phyloP scores from a whole-genome alignment of 495 filamentous ascomycete species.

The Neohortaea acidophila region DNA sequence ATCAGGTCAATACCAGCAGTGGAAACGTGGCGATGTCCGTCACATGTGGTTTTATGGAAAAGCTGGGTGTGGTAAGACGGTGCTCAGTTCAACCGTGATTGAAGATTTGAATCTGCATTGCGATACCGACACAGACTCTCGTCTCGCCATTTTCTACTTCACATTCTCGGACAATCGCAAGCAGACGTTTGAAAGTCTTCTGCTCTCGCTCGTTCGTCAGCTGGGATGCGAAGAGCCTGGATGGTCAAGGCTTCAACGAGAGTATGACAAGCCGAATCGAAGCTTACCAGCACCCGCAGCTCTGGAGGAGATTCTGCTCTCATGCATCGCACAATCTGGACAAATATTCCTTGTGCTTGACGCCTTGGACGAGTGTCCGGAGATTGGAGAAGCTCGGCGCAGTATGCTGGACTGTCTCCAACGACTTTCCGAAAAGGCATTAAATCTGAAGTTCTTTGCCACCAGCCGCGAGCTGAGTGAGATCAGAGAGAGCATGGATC shows the following conservation, averaged over 20 bases:
- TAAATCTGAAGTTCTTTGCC: constrained; percentile 12
- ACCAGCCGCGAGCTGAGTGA: constrained; percentile 17
- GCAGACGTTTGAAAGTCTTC: constrained; percentile 8
- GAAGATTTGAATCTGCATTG: constrained; percentile 12
- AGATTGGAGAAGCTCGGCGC: constrained; percentile 4
- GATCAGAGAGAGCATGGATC: constrained; percentile 9
- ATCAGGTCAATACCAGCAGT: constrained; percentile 7
- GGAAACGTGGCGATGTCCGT: constrained; percentile 5
- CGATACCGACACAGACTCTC: background rate
- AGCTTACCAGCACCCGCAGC: constrained; percentile 5
- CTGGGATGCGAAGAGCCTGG: constrained; percentile 9
- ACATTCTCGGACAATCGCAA: constrained; percentile 14
- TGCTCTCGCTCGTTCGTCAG: constrained; percentile 13
- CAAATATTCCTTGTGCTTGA: constrained; percentile 16
- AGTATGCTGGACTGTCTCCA: constrained; percentile 7
- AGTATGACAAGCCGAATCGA: constrained; percentile 7
- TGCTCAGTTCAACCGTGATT: constrained; percentile 14
- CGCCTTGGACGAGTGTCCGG: constrained; percentile 20
- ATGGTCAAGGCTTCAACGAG: constrained; percentile 8
- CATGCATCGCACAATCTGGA: constrained; percentile 1
- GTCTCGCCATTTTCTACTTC: constrained; percentile 15
- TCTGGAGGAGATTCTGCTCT: constrained; percentile 9
- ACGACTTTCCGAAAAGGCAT: background rate
- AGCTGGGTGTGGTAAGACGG: constrained; percentile 18
- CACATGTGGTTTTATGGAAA: constrained; percentile 15